Base-by-base conservation (phyloP, 177 flowering plant genomes). In the Vitis hybrid region DNA sequence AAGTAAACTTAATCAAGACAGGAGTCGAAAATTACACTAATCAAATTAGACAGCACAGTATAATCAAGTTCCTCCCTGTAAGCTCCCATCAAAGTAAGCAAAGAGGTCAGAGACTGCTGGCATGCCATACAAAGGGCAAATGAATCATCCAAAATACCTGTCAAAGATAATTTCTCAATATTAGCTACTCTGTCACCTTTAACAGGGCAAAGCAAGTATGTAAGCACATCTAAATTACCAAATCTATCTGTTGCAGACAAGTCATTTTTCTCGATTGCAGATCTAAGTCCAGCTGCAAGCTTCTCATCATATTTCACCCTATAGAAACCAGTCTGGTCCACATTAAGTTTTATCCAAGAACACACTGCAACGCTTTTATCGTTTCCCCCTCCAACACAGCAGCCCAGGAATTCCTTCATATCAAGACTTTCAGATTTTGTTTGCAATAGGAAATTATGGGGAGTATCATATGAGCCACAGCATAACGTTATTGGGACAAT, bases 241-340 rank as follows among this genome's bases (percentile, higher is more conserved):
- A 85, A 92, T 90, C 91, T 89, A 81, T 96, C 99, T 16, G 88
- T 88, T 68, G 86, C 85, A 68, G 92, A 80, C 65, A 96, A 75
- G 67, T 16, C 50, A 16, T 84, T 82, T 14, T 72, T 82, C 77
- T 89, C 88, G 68, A 91, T 89, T 52, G 98, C 98, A 86, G 70
- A 58, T 82, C 88, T 79, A 70, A 96, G 93, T 69, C 85, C 83
- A 65, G 81, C 81, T 56, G 90, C 82, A 67, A 96, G 94, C 3
- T 80, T 84, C 50, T 90, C 92, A 71, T 96, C 98, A 77, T 96
- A 96, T 81, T 96, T 92, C 78, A 96, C 99, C 65, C 99, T 83
- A 60, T 90, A 96, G 75, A 96, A 96, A 69, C 97, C 98, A 50
- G 95, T 67, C 75, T 93, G 99, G 54, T 91, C 89, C 67, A 93